These are phyloP conservation scores for Melaleuca alternifolia DNA, from an alignment of 345 rosid genomes.

Conservation along the genomic window DNA sequence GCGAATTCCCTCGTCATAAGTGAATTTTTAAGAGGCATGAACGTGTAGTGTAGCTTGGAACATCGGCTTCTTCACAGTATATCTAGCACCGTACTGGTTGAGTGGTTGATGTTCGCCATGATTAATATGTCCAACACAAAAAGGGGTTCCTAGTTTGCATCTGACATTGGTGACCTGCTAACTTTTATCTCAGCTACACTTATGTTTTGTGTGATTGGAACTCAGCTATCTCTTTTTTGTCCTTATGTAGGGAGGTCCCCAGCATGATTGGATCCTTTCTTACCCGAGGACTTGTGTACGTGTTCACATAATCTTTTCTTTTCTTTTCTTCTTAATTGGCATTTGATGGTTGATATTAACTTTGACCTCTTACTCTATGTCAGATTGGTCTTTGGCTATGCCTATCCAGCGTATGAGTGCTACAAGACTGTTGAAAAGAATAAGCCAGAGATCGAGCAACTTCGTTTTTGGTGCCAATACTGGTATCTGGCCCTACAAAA, in stretches of 20 bases:
- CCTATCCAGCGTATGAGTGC: slow-evolving; percentile 62
- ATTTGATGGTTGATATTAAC: neutral
- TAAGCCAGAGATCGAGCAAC: slow-evolving; percentile 52
- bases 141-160: no score
- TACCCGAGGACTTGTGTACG: slow-evolving; percentile 50
- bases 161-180: neutral
- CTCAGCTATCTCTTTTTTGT: neutral
- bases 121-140: neutral
- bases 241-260: neutral
- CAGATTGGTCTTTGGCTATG: slow-evolving; percentile 54
- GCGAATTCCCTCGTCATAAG: neutral
- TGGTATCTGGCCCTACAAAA: slow-evolving; percentile 15
- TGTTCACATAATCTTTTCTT: neutral
- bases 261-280: slow-evolving; percentile 48
- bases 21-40: neutral
- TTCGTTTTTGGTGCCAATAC: slow-evolving; percentile 62
- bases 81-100: neutral
- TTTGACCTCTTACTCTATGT: neutral
- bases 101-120: neutral
- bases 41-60: neutral
- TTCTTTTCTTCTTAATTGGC: neutral
- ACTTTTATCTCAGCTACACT: neutral
- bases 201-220: neutral
- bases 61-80: neutral
- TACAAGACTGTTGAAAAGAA: slow-evolving; percentile 49